Conservation (phyloP, 495 filamentous ascomycete genomes). For the Hypoxylon intermedium region DNA sequence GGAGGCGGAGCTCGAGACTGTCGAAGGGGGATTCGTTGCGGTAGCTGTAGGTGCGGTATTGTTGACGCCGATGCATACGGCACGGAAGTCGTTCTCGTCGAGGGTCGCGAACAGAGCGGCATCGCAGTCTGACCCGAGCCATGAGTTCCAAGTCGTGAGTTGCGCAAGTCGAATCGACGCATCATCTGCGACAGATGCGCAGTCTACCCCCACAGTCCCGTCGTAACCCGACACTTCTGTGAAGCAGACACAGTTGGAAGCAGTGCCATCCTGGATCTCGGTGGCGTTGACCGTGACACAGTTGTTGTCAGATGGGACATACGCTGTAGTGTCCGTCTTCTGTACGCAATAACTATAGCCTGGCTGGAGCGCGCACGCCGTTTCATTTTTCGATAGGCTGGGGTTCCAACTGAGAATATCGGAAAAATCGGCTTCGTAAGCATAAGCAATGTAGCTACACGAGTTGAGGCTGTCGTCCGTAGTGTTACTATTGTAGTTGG, state of each 20-base stretch:
- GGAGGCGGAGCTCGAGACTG: no score
- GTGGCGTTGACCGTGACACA: neutral
- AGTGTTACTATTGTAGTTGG: neutral
- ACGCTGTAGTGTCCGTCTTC: neutral
- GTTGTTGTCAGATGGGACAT: neutral
- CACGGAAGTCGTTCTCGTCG: neutral
- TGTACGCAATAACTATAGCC: neutral
- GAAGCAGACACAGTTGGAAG: neutral
- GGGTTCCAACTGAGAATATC: neutral
- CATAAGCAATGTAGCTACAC: neutral
- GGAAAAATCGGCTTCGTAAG: neutral
- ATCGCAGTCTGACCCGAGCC: slow-evolving; percentile 2
- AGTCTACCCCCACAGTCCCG: neutral
- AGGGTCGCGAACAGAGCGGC: neutral
- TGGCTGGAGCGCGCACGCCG: neutral
- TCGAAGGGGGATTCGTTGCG: no score
- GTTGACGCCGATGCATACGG: neutral
- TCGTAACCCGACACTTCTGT: neutral
- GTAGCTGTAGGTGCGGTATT: no score
- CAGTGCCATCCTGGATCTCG: neutral
- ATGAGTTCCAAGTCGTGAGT: slow-evolving; percentile 5
- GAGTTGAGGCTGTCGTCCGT: neutral
- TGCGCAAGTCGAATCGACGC: neutral
- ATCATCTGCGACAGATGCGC: neutral
- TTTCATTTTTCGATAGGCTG: neutral